Evolutionary conservation across 352 stramenopile species (phyloP).

Genomic region (Globisporangium middletonii): DNA sequence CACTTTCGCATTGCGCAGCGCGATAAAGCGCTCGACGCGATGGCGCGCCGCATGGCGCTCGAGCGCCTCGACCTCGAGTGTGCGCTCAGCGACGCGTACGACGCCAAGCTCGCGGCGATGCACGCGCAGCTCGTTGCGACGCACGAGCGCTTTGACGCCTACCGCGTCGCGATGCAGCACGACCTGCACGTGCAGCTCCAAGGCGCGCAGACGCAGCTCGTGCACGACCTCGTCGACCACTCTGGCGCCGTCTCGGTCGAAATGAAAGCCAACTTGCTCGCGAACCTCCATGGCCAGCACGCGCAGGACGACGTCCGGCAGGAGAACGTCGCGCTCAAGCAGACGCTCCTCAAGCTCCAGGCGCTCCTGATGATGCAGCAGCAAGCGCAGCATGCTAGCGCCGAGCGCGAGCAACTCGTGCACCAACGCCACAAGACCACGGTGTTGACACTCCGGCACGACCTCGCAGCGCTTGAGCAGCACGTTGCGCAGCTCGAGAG

Average conservation of each 20-base stretch:
- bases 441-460: constrained; percentile 28
- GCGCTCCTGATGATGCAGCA: constrained; percentile 57
- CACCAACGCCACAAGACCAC: constrained; percentile 29
- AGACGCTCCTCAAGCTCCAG: constrained; percentile 63
- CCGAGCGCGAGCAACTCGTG: constrained; percentile 35
- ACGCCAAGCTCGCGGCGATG: constrained; percentile 48
- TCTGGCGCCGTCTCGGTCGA: constrained; percentile 45
- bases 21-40: constrained; percentile 19
- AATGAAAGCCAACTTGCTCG: constrained; percentile 43
- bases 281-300: constrained; percentile 36
- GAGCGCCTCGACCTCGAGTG: constrained; percentile 37
- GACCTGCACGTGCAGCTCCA: constrained; percentile 56
- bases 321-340: constrained; percentile 63
- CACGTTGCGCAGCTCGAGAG: constrained; percentile 44
- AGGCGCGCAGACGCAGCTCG: constrained; percentile 39
- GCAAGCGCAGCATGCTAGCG: constrained; percentile 26
- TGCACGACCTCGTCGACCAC: constrained; percentile 54
- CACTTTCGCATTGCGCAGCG: constrained; percentile 34
- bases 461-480: constrained; percentile 39
- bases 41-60: constrained; percentile 24
- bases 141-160: constrained; percentile 62
- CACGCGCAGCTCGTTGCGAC: constrained; percentile 44
- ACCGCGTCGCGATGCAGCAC: constrained; percentile 48
- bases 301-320: constrained; percentile 35
- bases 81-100: constrained; percentile 45